Base-by-base conservation (phyloP, 2,329 filamentous ascomycete species). In the Pseudofabraea citricarpa region DNA sequence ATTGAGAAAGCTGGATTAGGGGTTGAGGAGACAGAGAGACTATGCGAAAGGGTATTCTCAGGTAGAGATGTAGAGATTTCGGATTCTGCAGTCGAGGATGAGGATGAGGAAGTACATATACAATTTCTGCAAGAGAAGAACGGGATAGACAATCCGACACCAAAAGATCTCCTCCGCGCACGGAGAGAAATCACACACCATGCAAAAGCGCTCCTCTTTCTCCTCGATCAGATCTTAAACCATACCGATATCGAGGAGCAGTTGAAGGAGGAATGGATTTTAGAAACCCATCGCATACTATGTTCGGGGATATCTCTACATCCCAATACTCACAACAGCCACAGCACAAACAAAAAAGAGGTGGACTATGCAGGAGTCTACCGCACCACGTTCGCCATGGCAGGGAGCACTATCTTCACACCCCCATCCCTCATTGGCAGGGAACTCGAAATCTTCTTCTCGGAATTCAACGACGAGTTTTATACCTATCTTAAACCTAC, bases 201-300 rank as follows among this genome's bases (percentile, higher is more conserved):
- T 39, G 48, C 45, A 2, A 8, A 26, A 12, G 42, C 45, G 15
- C 29, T 47, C 2, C 18, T 43, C 8, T 52, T 55, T 37, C 44
- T 61, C 3, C 20, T 54, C 4, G n/a, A 37, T 0, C 23, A 44
- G 16, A 20, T 54, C n/a, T 41, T 48, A 7, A 19, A 48, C 8
- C 5, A 41, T n/a, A n/a, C n/a, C n/a, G n/a, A n/a, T n/a, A n/a
- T n/a, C 5, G 29, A 42, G 4, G 21, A 43, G 15, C 41, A 45
- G 4, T 23, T 60, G 1, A 43, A 48, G 0, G 55, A 62, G 31
- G 41, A 52, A 1, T 33, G 54, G 0, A 56, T 62, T 9, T 42
- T 51, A 8, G 37, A 57, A 19, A 53, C 57, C 0, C 59, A 62
- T 32, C 33, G 43, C 1, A 55, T 59, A n/a, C 47, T 62, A 3